A percentile compares a stretch with the other conserved stretches of the same genome.
Evolutionary conservation across 225 moss, liverwort and hornwort species (phyloP).

Genomic region (Anthoceros angustus): DNA sequence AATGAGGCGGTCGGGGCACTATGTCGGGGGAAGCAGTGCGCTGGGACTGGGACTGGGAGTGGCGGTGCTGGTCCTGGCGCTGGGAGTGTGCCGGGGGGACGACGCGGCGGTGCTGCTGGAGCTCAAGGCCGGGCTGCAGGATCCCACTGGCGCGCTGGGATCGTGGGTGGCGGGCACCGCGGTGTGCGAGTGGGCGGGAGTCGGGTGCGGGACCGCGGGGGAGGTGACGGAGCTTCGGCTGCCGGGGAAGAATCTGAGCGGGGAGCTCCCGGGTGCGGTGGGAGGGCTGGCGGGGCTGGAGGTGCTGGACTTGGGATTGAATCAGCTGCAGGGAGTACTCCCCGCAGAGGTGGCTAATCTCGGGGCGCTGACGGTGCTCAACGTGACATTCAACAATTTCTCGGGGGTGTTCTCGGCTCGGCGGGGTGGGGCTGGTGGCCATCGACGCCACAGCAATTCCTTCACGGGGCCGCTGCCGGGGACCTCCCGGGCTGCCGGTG

Average conservation of each 20-base stretch:
- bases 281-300: too few species aligned
- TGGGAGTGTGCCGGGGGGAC: too few species aligned
- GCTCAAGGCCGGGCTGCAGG: background rate
- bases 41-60: too few species aligned
- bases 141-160: background rate
- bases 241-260: too few species aligned
- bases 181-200: too few species aligned
- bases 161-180: background rate
- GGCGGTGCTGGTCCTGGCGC: too few species aligned
- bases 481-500: conserved; percentile 13
- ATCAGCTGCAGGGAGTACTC: background rate
- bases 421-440: background rate
- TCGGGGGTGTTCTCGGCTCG: background rate
- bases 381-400: background rate
- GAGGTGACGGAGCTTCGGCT: too few species aligned
- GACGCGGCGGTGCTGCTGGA: background rate
- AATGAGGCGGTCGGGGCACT: too few species aligned
- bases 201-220: too few species aligned
- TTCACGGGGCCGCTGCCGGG: conserved; percentile 18
- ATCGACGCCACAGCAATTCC: conserved; percentile 20
- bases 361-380: background rate
- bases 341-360: background rate
- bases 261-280: too few species aligned
- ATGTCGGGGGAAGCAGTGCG: too few species aligned
- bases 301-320: background rate